Conservation (phyloP, 2,329 filamentous ascomycete species). For the Colletotrichum paranaense region DNA sequence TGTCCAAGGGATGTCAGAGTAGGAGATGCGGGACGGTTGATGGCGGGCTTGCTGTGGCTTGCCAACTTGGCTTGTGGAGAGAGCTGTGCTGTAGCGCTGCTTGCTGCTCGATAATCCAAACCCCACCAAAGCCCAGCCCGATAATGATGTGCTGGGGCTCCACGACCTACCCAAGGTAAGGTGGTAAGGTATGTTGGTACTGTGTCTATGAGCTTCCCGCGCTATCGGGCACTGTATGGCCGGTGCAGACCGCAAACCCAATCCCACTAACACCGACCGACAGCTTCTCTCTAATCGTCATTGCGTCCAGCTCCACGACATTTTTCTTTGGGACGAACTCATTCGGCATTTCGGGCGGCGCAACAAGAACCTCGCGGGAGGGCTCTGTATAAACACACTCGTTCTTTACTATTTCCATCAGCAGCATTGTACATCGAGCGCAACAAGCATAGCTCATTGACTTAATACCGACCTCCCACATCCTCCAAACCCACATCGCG, state of each 20-base stretch:
- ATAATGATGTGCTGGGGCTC: slow-evolving; percentile 1
- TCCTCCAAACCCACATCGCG: background rate
- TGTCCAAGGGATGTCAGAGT: slow-evolving; percentile 26
- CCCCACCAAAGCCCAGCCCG: slow-evolving; percentile 23
- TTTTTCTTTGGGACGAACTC: background rate
- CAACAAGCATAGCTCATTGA: slow-evolving; percentile 2
- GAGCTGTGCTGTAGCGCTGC: slow-evolving; percentile 5
- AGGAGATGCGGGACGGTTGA: slow-evolving; percentile 22
- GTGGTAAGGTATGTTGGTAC: background rate
- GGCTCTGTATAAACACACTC: background rate
- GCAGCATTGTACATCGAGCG: background rate
- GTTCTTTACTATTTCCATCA: background rate
- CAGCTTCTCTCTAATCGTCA: slow-evolving; percentile 22
- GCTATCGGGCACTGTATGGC: background rate
- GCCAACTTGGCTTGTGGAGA: slow-evolving; percentile 33
- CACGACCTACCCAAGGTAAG: background rate
- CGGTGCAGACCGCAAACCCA: background rate
- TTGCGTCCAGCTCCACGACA: slow-evolving; percentile 10
- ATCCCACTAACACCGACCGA: slow-evolving; percentile 18
- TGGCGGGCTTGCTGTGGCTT: slow-evolving; percentile 28
- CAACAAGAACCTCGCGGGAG: background rate
- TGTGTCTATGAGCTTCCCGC: background rate
- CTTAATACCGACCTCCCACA: background rate
- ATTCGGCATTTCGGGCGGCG: background rate
- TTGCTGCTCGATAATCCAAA: slow-evolving; percentile 14